Base-by-base conservation (phyloP, 1,139 yeast species). In the Kodamaea ohmeri region DNA sequence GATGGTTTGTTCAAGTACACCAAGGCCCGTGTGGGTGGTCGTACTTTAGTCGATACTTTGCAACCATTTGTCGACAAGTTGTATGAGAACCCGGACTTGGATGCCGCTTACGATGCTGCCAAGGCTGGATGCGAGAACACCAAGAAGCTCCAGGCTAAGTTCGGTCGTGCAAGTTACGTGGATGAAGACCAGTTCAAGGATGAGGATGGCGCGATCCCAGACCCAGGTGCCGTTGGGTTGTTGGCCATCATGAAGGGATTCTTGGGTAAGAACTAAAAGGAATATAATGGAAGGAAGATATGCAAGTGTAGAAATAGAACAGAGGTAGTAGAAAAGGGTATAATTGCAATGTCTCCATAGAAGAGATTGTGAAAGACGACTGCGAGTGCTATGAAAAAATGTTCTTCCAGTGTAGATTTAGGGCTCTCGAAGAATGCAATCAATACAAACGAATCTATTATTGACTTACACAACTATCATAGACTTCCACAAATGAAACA, bases 161-260 rank as follows among this genome's bases (percentile, higher is more conserved):
- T 90, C 50, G 97, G 97, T 28, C 77, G 97, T 56, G 96, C 97
- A 11, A 84, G 95, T 6, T 90, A 90, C 55, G 97, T 90, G 12
- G 71, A 72, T 42, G 78, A 77, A 45, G 80, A 76, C 17, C 85
- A 79, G 42, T 64, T 70, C 39, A 53, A 63, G 41, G 47, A 43
- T 18, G 63, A 58, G 6, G 71, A 67, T 37, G 80, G 80, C n/a
- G 80, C 80, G 1, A 73, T 89, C 28, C 96, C 96, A 2, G 97
- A 90, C 53, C 97, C 97, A 2, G 97, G 97, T 49, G 97, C 97
- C 1, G 77, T 83, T 39, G 94, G 94, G 5, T 63, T 84, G 12
- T 80, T 83, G 36, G 87, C 83, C 18, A 67, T 83, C 40, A 62
- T 83, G 38, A 76, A 77, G 46, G 90, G 90, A 32, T 73, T 69